Evolutionary conservation across 768 basidiomycete genomes (phyloP).

Genomic region (Termitomyces sp.): DNA sequence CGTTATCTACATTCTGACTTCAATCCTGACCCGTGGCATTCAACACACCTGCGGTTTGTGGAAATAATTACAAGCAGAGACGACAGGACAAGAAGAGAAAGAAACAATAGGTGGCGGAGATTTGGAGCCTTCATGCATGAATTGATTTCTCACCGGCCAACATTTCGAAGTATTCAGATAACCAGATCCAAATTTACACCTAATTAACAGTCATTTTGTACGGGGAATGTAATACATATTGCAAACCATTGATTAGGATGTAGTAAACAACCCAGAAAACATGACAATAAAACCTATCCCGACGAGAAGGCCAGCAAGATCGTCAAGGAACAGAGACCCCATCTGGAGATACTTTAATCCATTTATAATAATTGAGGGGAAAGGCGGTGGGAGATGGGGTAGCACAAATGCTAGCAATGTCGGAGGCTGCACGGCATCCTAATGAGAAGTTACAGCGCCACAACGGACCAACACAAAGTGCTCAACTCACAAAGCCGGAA

Average conservation of each 20-base stretch:
- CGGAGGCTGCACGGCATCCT: slow-evolving; percentile 60
- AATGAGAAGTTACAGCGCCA: background rate
- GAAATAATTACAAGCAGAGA: no score
- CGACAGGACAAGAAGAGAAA: no score
- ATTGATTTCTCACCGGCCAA: no score
- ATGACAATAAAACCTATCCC: slow-evolving; percentile 63
- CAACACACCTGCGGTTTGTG: no score
- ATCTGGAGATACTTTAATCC: slow-evolving; percentile 65
- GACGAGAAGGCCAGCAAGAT: slow-evolving; percentile 64
- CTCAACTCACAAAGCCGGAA: slow-evolving; percentile 53
- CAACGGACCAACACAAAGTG: background rate
- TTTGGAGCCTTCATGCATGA: no score
- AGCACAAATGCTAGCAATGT: slow-evolving; percentile 53
- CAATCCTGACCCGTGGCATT: no score
- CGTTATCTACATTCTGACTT: no score
- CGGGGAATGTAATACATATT: background rate
- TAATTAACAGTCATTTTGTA: background rate
- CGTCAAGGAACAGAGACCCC: slow-evolving; percentile 62
- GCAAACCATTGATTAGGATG: slow-evolving; percentile 12
- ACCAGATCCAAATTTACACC: background rate
- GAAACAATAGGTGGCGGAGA: no score
- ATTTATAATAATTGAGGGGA: slow-evolving; percentile 58
- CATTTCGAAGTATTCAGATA: no score
- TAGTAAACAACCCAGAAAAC: slow-evolving; percentile 41
- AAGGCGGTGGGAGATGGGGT: slow-evolving; percentile 58